Evolutionary conservation across 1,284 basidiomycete species (phyloP).

Genomic region (Ceratobasidium sp.): DNA sequence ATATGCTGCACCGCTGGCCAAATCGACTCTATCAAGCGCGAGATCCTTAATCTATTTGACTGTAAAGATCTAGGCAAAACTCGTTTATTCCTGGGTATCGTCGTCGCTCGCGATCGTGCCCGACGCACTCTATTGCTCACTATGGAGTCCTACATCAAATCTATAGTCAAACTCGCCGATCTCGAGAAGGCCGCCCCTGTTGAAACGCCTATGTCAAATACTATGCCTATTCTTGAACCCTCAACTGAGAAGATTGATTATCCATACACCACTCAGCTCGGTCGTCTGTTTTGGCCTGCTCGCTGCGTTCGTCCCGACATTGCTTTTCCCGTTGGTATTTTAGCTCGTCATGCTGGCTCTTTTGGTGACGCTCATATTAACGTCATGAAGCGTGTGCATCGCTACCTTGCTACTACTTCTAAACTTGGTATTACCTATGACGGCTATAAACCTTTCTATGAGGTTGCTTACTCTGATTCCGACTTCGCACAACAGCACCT

Average conservation of each 20-base stretch:
- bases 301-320: slow-evolving; percentile 21
- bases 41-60: slow-evolving; percentile 9
- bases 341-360: not conserved
- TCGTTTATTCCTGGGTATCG: slow-evolving; percentile 40
- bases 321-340: not conserved
- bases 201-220: slow-evolving; percentile 14
- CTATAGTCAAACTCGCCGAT: slow-evolving; percentile 38
- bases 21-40: slow-evolving; percentile 3
- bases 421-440: slow-evolving; percentile 11
- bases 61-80: slow-evolving; percentile 41
- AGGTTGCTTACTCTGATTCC: slow-evolving; percentile 26
- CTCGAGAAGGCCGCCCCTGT: not conserved
- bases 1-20: slow-evolving; percentile 15
- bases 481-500: slow-evolving; percentile 48
- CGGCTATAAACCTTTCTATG: slow-evolving; percentile 26
- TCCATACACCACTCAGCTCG: slow-evolving; percentile 13
- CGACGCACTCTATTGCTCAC: slow-evolving; percentile 33
- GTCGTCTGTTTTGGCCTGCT: slow-evolving; percentile 15
- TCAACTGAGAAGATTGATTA: not conserved
- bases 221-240: not conserved
- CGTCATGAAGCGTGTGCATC: slow-evolving; percentile 2
- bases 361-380: not conserved
- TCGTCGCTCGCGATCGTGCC: slow-evolving; percentile 9
- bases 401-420: slow-evolving; percentile 10
- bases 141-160: slow-evolving; percentile 26